A percentile compares a stretch with the other conserved stretches of the same genome.
These are phyloP conservation scores for Annona cherimola DNA, from an alignment of 164 flowering plant genomes.

Conservation along the genomic window DNA sequence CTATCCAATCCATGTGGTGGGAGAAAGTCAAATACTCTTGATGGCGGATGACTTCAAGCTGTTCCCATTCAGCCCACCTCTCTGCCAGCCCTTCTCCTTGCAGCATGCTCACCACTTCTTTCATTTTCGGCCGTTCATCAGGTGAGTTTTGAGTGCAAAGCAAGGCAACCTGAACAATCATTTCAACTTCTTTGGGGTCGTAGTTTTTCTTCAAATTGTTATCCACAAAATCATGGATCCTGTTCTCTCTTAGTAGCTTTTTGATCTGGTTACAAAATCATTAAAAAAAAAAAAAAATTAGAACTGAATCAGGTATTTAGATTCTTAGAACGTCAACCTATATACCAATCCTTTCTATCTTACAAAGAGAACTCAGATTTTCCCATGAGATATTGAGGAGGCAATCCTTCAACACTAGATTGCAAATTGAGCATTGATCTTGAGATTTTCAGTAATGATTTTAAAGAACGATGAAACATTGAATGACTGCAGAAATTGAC, in stretches of 20 bases:
- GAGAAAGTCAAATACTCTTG: slow-evolving; percentile 41
- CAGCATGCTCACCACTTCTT: slow-evolving; percentile 68
- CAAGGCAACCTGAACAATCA: slow-evolving; percentile 65
- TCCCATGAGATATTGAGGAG: too few relatives aligned
- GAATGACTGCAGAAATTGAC: neutral
- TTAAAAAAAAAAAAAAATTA: too few relatives aligned
- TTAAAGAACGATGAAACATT: neutral
- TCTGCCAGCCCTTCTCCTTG: slow-evolving; percentile 63
- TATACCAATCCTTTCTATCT: too few relatives aligned
- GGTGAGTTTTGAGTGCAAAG: slow-evolving; percentile 87
- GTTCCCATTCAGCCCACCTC: slow-evolving; percentile 81
- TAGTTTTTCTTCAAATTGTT: slow-evolving; percentile 42
- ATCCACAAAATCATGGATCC: slow-evolving; percentile 70
- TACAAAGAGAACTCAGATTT: too few relatives aligned
- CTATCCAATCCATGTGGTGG: slow-evolving; percentile 61
- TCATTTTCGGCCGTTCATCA: slow-evolving; percentile 80
- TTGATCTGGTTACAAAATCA: slow-evolving; percentile 45
- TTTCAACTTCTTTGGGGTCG: slow-evolving; percentile 65
- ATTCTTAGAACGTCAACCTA: too few relatives aligned
- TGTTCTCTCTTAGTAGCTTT: slow-evolving; percentile 65
- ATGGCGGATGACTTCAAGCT: slow-evolving; percentile 44
- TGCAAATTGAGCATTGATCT: neutral
- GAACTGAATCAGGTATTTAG: too few relatives aligned
- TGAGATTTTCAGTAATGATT: neutral
- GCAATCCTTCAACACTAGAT: neutral